Evolutionary conservation across 495 filamentous ascomycete genomes (phyloP), one percentile per base, ranked within the genome.

Genomic region (Penicillium flavigenum): DNA sequence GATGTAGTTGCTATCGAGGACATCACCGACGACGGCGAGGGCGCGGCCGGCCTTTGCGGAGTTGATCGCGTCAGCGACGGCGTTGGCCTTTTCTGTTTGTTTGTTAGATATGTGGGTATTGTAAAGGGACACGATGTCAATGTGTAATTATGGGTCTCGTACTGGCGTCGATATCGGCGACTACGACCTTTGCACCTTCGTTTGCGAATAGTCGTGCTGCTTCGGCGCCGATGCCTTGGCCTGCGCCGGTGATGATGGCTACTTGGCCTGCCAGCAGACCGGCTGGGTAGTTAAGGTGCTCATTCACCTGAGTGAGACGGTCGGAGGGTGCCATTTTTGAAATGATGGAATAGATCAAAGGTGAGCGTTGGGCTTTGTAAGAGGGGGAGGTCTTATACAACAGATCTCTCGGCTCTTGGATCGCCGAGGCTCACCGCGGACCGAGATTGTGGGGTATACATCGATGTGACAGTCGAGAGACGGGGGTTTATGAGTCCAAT

Each of bases 221-320:
- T 73, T 93, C 91, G 29, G 91, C 91, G 27, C 90, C 91, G 68
- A 95, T 95, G 62, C 91, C 91, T 73, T 96, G 90, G n/a, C 87
- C 91, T 16, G 84, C 83, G 47, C 91, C 91, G 34, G 91, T 96
- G 65, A 95, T 86, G 70, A 96, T 92, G 65, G 89, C 90, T n/a
- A 86, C 83, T 72, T 94, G 89, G 52, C 86, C 85, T 39, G 80
- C 81, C 14, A 94, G 83, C 59, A 94, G 77, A 50, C 90, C 91
- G 63, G 82, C 79, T 14, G 89, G 88, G 77, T 83, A 92, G 76
- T 88, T 90, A 60, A 93, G 83, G 68, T 93, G 90, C 52, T 79
- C 78, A 58, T 86, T 81, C 53, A 93, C 81, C 68, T 93, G 89
- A 51, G 72, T 70, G 57, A 87, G 74, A 58, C 87, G 80, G 67